phyloP scores from a whole-genome alignment of 225 moss, liverwort and hornwort species.

The Physcomitrellopsis africana region DNA sequence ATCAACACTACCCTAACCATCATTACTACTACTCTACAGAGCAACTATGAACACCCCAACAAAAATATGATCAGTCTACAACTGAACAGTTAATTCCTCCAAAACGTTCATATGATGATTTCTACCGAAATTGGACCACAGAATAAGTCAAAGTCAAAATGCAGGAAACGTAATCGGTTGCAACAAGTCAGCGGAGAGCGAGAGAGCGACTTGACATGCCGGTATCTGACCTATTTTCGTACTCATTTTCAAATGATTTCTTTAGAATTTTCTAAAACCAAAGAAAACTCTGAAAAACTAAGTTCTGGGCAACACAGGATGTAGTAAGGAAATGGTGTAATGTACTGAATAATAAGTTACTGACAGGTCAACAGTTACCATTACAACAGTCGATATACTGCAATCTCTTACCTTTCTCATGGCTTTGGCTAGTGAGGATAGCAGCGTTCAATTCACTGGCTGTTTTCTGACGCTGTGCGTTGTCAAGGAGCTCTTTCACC shows the following conservation, averaged over 20 bases:
- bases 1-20: neutral
- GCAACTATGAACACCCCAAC: neutral
- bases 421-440: conserved; percentile 93
- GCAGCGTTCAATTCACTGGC: conserved; percentile 98
- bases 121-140: neutral
- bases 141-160: neutral
- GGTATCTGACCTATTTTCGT: too few species aligned
- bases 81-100: too few species aligned
- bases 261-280: too few species aligned
- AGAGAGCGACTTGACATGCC: too few species aligned
- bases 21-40: neutral
- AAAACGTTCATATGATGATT: too few species aligned
- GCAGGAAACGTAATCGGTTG: too few species aligned
- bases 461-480: conserved; percentile 93
- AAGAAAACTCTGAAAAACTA: too few species aligned
- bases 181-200: too few species aligned
- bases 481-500: conserved; percentile 90
- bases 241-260: too few species aligned
- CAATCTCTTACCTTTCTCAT: conserved; percentile 76
- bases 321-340: neutral
- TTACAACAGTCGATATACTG: neutral
- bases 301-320: neutral
- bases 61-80: too few species aligned
- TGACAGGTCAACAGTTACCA: neutral
- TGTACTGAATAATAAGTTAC: neutral